phyloP scores from a whole-genome alignment of 257 asterid species.

The Forsythia suspensa region DNA sequence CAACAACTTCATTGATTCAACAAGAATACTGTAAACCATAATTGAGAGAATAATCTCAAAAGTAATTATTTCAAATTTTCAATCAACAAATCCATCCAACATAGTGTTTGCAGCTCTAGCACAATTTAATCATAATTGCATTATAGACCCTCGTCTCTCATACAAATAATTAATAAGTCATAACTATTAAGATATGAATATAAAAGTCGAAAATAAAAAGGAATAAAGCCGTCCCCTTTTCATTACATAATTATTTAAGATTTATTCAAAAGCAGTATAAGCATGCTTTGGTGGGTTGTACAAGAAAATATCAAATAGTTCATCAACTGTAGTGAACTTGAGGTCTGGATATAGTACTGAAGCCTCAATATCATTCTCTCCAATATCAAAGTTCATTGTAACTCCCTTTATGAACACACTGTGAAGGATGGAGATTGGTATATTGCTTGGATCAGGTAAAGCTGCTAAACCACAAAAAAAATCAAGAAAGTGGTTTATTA shows the following conservation, averaged over 20 bases:
- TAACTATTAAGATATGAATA: too few species aligned
- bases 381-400: constrained; percentile 31
- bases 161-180: too few species aligned
- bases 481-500: too few species aligned
- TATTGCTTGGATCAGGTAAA: constrained; percentile 39
- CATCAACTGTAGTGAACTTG: constrained; percentile 30
- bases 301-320: constrained; percentile 38
- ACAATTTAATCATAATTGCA: too few species aligned
- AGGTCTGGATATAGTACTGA: constrained; percentile 33
- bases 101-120: too few species aligned
- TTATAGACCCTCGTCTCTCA: too few species aligned
- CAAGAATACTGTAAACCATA: too few species aligned
- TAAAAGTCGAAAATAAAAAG: too few species aligned
- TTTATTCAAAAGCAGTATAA: constrained; percentile 31
- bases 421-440: constrained; percentile 43
- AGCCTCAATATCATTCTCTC: constrained; percentile 35
- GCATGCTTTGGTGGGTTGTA: constrained; percentile 41
- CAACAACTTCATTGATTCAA: too few species aligned
- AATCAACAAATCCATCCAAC: too few species aligned
- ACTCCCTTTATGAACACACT: constrained; percentile 44
- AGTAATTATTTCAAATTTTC: too few species aligned
- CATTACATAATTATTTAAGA: not conserved
- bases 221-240: not conserved
- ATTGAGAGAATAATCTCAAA: too few species aligned
- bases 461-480: constrained; percentile 18